These are phyloP conservation scores for Achlya hypogyna DNA, from an alignment of 352 stramenopile genomes.

Conservation along the genomic window DNA sequence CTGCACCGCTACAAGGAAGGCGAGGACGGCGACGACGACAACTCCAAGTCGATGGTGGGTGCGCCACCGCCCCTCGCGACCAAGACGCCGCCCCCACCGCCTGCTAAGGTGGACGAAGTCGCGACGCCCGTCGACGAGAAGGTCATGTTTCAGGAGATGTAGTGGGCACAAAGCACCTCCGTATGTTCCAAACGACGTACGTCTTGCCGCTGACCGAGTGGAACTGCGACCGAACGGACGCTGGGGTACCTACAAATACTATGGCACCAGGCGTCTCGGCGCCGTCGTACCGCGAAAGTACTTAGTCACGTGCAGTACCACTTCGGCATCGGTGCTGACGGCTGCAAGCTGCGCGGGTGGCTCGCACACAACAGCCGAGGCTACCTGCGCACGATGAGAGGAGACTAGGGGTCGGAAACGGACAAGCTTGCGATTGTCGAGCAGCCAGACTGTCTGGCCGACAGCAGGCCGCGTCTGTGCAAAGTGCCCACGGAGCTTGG, in stretches of 20 bases:
- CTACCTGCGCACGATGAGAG: constrained; percentile 1
- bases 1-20: constrained; percentile 73
- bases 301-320: constrained; percentile 2
- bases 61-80: neutral
- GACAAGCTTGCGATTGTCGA: constrained; percentile 6
- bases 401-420: neutral
- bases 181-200: neutral
- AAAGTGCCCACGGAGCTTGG: constrained; percentile 3
- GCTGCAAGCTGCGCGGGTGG: neutral
- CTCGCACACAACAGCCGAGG: neutral
- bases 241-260: neutral
- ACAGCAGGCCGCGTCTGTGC: neutral
- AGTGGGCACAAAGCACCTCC: constrained; percentile 15
- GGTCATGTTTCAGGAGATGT: constrained; percentile 15
- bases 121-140: neutral
- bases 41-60: neutral
- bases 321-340: neutral
- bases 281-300: neutral
- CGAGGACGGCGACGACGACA: constrained; percentile 39
- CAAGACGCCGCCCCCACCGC: neutral
- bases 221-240: neutral
- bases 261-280: neutral
- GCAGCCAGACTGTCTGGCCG: constrained; percentile 10
- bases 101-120: neutral
- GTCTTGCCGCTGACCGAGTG: neutral